Conservation (phyloP, 345 rosid genomes). For the Schrenkiella parvula region DNA sequence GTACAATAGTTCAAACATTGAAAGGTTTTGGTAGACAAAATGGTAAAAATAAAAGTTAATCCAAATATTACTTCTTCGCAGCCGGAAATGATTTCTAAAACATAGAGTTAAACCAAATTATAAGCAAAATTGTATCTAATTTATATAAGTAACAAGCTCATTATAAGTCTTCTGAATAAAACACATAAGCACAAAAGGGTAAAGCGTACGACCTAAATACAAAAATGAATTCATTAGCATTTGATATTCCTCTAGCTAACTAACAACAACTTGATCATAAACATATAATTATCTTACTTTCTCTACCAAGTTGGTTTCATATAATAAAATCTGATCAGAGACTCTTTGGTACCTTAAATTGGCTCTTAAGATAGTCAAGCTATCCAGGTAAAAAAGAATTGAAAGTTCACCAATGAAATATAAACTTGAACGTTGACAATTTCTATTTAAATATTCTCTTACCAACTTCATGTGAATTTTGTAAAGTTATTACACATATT, state of each 20-base stretch:
- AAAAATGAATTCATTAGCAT: background rate
- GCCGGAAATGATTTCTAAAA: background rate
- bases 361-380: constrained; percentile 63
- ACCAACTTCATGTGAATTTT: no score
- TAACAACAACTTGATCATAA: background rate
- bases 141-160: constrained; percentile 15
- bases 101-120: background rate
- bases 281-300: background rate
- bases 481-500: no score
- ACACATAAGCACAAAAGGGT: background rate
- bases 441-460: no score
- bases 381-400: no score
- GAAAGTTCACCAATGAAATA: no score
- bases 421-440: no score
- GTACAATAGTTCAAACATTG: constrained; percentile 15
- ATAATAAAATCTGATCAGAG: background rate
- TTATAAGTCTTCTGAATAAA: background rate
- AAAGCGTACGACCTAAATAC: background rate
- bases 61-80: constrained; percentile 12
- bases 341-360: constrained; percentile 55
- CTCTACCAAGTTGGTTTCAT: background rate
- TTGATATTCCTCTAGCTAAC: background rate
- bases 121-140: background rate
- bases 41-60: background rate
- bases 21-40: constrained; percentile 7